Evolutionary conservation across 106 monocot species (phyloP).

Genomic region (Dactylorhiza incarnata): DNA sequence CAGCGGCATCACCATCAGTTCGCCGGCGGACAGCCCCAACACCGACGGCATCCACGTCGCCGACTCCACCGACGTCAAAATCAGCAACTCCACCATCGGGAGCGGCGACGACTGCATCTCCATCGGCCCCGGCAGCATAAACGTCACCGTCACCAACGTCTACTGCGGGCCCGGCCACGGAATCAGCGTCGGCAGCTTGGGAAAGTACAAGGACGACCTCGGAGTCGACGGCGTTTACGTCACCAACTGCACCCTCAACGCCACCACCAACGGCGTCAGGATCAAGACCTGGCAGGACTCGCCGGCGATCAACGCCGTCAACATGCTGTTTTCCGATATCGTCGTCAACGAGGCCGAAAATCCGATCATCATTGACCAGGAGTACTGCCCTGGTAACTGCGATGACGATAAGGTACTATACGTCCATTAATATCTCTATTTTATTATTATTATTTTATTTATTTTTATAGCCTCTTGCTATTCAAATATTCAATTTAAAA

Average conservation of each 20-base stretch:
- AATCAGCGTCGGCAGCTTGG: conserved; percentile 47
- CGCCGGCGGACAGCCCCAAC: conserved; percentile 39
- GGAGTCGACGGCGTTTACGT: conserved; percentile 22
- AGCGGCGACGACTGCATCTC: conserved; percentile 34
- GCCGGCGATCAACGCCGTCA: neutral
- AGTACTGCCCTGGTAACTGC: neutral
- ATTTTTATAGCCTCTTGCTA: too few relatives aligned
- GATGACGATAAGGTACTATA: neutral
- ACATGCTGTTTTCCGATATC: neutral
- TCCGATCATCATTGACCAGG: conserved; percentile 2
- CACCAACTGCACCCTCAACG: conserved; percentile 26
- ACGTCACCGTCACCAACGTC: conserved; percentile 5
- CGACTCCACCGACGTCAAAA: conserved; percentile 15
- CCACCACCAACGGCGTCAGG: conserved; percentile 32
- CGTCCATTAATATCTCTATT: neutral
- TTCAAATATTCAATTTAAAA: neutral
- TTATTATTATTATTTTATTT: too few relatives aligned
- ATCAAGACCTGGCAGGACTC: conserved; percentile 47
- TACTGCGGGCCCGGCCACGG: conserved; percentile 45
- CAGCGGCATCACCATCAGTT: conserved; percentile 13
- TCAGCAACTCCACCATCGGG: conserved; percentile 16
- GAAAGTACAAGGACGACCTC: conserved; percentile 13
- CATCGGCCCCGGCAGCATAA: conserved; percentile 19
- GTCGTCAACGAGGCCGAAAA: neutral
- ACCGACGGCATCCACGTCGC: conserved; percentile 42